Evolutionary conservation across 177 flowering plant species (phyloP).

Genomic region (Vitis hybrid): DNA sequence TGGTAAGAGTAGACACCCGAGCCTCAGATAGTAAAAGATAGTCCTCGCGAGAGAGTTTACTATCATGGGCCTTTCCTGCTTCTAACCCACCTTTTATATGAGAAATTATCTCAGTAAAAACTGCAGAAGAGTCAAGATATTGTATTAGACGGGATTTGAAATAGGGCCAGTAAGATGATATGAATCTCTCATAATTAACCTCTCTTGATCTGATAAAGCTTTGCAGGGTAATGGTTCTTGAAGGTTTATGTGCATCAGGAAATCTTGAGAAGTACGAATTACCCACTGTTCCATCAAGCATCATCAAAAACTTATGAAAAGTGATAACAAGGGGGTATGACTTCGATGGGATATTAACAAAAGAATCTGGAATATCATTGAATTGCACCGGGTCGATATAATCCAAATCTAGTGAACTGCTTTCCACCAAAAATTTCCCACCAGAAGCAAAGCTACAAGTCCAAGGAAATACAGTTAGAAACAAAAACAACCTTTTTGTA

Average conservation of each 20-base stretch:
- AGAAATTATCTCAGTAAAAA: conserved; percentile 47
- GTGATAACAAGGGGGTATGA: conserved; percentile 58
- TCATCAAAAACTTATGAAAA: conserved; percentile 59
- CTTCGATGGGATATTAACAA: conserved; percentile 32
- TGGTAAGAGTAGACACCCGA: conserved; percentile 34
- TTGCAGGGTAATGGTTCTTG: conserved; percentile 33
- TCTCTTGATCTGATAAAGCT: conserved; percentile 37
- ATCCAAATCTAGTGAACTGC: conserved; percentile 32
- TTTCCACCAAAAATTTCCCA: conserved; percentile 18
- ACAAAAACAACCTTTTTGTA: no score
- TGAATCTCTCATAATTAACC: conserved; percentile 39
- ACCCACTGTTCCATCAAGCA: conserved; percentile 69
- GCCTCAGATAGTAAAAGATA: conserved; percentile 13
- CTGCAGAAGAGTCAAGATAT: conserved; percentile 51
- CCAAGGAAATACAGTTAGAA: neutral
- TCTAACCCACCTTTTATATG: conserved; percentile 65
- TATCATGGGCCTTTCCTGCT: conserved; percentile 27
- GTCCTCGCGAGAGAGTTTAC: conserved; percentile 27
- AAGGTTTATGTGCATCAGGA: conserved; percentile 18
- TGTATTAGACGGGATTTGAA: conserved; percentile 38
- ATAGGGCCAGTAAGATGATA: conserved; percentile 54
- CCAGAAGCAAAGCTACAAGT: conserved; percentile 41
- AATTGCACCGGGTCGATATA: conserved; percentile 33
- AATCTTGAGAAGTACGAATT: conserved; percentile 54
- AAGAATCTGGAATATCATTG: conserved; percentile 47